Percentiles rank a stretch among this genome's conserved stretches.
Evolutionary conservation across 495 filamentous ascomycete genomes (phyloP).

Genomic region (Tuber brumale): DNA sequence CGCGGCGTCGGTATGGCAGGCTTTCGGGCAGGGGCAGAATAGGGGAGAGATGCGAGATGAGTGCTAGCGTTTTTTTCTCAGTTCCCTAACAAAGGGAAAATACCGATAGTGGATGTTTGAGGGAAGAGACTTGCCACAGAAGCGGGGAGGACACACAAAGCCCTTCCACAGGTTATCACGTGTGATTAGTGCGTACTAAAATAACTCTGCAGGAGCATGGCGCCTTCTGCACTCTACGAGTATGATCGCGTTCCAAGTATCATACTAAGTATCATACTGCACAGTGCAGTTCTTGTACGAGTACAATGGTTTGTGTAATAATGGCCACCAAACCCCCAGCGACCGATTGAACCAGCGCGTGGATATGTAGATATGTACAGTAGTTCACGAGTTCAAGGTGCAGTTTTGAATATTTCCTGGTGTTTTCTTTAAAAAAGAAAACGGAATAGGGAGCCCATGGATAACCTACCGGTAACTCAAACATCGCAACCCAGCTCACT

Average conservation of each 20-base stretch:
- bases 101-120: background rate
- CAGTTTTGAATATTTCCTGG: background rate
- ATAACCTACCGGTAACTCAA: too few relatives aligned
- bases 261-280: too few relatives aligned
- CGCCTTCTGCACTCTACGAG: background rate
- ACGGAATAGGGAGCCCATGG: background rate
- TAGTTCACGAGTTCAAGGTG: background rate
- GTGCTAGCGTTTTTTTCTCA: background rate
- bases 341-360: background rate
- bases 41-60: background rate
- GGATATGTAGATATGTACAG: too few relatives aligned
- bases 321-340: background rate
- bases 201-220: background rate
- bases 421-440: background rate
- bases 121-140: background rate
- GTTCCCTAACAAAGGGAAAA: background rate
- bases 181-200: background rate
- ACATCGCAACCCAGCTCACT: background rate
- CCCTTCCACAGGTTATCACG: background rate
- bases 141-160: constrained; percentile 1
- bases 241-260: background rate
- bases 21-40: background rate
- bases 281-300: too few relatives aligned
- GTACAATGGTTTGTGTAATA: background rate
- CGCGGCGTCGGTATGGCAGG: background rate